Evolutionary conservation across 495 filamentous ascomycete species (phyloP).

Genomic region (Parathielavia appendiculata): DNA sequence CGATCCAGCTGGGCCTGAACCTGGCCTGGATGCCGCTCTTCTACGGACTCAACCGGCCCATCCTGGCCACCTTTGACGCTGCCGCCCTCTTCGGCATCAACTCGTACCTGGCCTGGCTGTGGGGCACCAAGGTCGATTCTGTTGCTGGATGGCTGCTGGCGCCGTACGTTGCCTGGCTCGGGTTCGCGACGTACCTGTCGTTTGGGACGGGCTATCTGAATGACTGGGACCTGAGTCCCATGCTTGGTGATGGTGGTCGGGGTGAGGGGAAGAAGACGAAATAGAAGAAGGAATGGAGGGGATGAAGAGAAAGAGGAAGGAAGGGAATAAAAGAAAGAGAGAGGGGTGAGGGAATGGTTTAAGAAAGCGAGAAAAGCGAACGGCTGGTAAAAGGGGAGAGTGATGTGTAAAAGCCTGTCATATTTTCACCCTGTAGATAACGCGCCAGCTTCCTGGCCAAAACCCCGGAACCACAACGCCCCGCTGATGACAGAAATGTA

Average conservation of each 20-base stretch:
- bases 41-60: constrained; percentile 65
- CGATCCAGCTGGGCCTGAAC: constrained; percentile 77
- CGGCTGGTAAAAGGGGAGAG: background rate
- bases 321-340: background rate
- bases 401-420: background rate
- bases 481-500: constrained; percentile 5
- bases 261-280: background rate
- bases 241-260: background rate
- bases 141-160: constrained; percentile 66
- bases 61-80: constrained; percentile 71
- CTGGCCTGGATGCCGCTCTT: constrained; percentile 92
- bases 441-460: background rate
- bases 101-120: constrained; percentile 65
- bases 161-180: constrained; percentile 78
- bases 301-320: no score
- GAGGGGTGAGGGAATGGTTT: background rate
- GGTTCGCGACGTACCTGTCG: constrained; percentile 77
- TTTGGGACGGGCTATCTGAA: constrained; percentile 71
- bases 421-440: background rate
- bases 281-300: constrained; percentile 7
- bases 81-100: constrained; percentile 63
- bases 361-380: background rate
- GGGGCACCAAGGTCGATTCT: constrained; percentile 61
- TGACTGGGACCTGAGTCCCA: constrained; percentile 52
- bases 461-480: constrained; percentile 5